Conservation (phyloP, 2,329 filamentous ascomycete genomes). For the Plectosphaerella sp. region DNA sequence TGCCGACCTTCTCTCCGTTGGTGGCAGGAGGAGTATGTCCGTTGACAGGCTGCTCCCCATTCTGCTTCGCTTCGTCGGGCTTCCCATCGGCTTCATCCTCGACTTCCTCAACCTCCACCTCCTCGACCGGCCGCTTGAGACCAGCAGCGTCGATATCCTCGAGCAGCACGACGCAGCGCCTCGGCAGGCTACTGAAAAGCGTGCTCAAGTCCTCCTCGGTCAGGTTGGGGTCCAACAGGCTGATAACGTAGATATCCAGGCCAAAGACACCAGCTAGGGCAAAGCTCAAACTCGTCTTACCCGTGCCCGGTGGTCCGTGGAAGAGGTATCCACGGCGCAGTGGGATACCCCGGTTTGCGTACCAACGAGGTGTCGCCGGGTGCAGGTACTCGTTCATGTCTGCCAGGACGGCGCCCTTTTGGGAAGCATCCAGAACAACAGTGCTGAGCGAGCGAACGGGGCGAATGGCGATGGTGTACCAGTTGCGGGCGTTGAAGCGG, state of each 20-base stretch:
- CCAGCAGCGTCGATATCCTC: slow-evolving; percentile 68
- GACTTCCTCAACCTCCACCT: slow-evolving; percentile 16
- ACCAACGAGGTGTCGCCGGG: slow-evolving; percentile 66
- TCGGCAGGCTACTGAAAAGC: slow-evolving; percentile 57
- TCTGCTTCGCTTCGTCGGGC: slow-evolving; percentile 9
- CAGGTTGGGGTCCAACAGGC: slow-evolving; percentile 49
- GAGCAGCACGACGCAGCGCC: slow-evolving; percentile 60
- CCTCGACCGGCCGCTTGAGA: slow-evolving; percentile 37
- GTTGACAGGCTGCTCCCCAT: slow-evolving; percentile 11
- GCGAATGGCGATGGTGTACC: slow-evolving; percentile 55
- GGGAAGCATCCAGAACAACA: slow-evolving; percentile 64
- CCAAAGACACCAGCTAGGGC: slow-evolving; percentile 63
- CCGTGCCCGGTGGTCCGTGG: slow-evolving; percentile 69
- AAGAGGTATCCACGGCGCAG: slow-evolving; percentile 75
- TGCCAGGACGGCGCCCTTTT: slow-evolving; percentile 61
- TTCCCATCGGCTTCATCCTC: slow-evolving; percentile 13
- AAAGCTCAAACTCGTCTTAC: slow-evolving; percentile 66
- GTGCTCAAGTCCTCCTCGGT: slow-evolving; percentile 57
- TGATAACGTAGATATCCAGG: slow-evolving; percentile 62
- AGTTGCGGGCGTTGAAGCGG: slow-evolving; percentile 32
- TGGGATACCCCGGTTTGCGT: slow-evolving; percentile 70
- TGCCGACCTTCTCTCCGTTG: slow-evolving; percentile 15
- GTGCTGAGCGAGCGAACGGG: slow-evolving; percentile 70
- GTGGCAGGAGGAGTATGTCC: slow-evolving; percentile 9
- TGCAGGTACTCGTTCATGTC: slow-evolving; percentile 79